Base-by-base conservation (phyloP, 129 eudicot species). In the Ambrosia trifida region DNA sequence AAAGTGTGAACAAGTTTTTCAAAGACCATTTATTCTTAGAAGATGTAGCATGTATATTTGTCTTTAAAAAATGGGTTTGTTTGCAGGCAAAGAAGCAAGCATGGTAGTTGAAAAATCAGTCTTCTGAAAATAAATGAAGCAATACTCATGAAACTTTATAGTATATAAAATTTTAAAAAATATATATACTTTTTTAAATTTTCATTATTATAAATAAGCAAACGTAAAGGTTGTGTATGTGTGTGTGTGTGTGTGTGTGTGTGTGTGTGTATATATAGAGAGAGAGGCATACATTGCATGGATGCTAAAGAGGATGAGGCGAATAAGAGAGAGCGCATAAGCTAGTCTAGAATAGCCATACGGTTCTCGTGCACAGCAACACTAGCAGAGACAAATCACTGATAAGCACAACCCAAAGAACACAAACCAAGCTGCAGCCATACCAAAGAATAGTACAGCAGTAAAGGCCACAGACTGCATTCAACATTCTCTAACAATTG, bases 401-500 rank as follows among this genome's bases (percentile, higher is more conserved):
- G 75, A 45, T 53, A 89, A 78, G 79, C 96, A 82, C 52, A 94
- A 51, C 60, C 89, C 98, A 73, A 94, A 94, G 58, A 81, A 35
- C 70, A 84, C 66, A 56, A 94, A 94, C 97, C 98, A 94, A 28
- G 79, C 78, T 5, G 69, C 83, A 35, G 92, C 89, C 69, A 84
- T 41, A 38, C 78, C 80, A 64, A 90, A 94, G 53, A 85, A 76
- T 1, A 97, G 98, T 69, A 71, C 97, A 66, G 96, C 98, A 36
- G 98, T 83, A 81, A 76, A 94, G 54, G 80, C 96, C 80, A 89
- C 97, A 47, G 98, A 94, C 98, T 94, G 98, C 90, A 93, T 72
- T 33, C 30, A 60, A 58, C 17, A 65, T 56, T 35, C 20, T 69
- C 18, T 7, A 47, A 45, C 68, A 17, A 44, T 61, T 69, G 49